These are phyloP conservation scores for Hordeum pubiflorum DNA, from an alignment of 202 grass and related monocot genomes.

Conservation along the genomic window DNA sequence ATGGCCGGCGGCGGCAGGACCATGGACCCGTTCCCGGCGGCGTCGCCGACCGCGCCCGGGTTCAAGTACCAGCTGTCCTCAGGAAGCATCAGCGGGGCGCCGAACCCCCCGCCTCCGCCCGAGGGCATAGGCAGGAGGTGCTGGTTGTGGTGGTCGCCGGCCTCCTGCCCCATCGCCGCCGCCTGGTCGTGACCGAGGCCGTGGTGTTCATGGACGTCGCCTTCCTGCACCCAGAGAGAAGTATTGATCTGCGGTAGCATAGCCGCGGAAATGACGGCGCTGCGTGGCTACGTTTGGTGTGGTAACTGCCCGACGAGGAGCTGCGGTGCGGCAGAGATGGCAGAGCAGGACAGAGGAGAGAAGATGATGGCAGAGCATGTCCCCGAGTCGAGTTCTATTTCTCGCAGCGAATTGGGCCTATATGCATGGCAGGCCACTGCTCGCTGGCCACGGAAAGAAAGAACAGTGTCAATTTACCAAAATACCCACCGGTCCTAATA, in stretches of 20 bases:
- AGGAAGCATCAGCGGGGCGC: neutral
- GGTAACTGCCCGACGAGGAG: slow-evolving; percentile 1
- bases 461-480: too few relatives aligned
- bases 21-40: slow-evolving; percentile 23
- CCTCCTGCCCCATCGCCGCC: neutral
- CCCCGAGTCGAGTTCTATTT: neutral
- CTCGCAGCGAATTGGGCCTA: neutral
- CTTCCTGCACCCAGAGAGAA: slow-evolving; percentile 29
- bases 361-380: neutral
- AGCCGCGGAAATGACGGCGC: neutral
- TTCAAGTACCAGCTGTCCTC: slow-evolving; percentile 39
- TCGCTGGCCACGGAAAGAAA: neutral
- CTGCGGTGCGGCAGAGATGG: slow-evolving; percentile 1
- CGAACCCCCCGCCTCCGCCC: neutral
- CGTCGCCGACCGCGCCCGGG: neutral
- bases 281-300: neutral
- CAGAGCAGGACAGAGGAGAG: slow-evolving; percentile 7
- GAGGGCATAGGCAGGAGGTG: slow-evolving; percentile 17
- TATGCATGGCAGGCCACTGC: slow-evolving; percentile 3
- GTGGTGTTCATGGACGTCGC: slow-evolving; percentile 6
- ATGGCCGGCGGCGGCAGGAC: neutral
- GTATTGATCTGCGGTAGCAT: slow-evolving; percentile 26
- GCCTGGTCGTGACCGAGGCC: neutral
- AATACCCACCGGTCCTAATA: too few relatives aligned
- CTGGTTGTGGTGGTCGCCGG: neutral